These are phyloP conservation scores for Metarhizium humberi DNA, from an alignment of 2,329 filamentous ascomycete species.

Conservation along the genomic window DNA sequence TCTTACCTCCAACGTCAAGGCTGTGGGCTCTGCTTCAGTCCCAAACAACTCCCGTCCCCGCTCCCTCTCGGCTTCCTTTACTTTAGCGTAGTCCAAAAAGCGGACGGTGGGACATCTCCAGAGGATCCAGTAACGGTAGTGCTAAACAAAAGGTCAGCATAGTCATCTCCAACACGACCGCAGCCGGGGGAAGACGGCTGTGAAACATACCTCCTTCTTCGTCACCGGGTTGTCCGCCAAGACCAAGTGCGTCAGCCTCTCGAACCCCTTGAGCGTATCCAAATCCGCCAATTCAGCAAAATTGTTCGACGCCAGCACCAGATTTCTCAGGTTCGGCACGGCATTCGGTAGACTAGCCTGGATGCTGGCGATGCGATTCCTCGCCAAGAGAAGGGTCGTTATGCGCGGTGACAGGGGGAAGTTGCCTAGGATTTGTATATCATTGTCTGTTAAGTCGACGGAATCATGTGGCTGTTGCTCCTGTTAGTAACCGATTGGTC, in stretches of 20 bases:
- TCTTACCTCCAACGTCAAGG: slow-evolving; percentile 61
- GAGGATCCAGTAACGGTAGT: slow-evolving; percentile 88
- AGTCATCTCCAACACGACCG: background rate
- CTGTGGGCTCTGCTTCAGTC: slow-evolving; percentile 65
- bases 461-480: slow-evolving; percentile 72
- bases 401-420: slow-evolving; percentile 87
- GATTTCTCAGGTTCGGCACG: slow-evolving; percentile 71
- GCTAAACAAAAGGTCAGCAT: slow-evolving; percentile 33
- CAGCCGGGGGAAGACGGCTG: background rate
- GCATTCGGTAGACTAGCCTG: slow-evolving; percentile 65
- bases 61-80: slow-evolving; percentile 75
- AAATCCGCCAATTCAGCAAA: slow-evolving; percentile 78
- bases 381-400: slow-evolving; percentile 76
- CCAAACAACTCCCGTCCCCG: slow-evolving; percentile 78
- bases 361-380: slow-evolving; percentile 79
- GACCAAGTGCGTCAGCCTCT: slow-evolving; percentile 67
- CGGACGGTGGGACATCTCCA: slow-evolving; percentile 78
- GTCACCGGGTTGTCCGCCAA: slow-evolving; percentile 83
- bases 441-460: slow-evolving; percentile 98
- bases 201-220: slow-evolving; percentile 70
- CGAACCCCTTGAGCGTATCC: slow-evolving; percentile 64
- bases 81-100: slow-evolving; percentile 88
- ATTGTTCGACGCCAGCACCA: slow-evolving; percentile 78
- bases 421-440: slow-evolving; percentile 81
- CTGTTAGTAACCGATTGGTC: slow-evolving; percentile 1